Evolutionary conservation across 2,329 filamentous ascomycete species (phyloP).

Genomic region (Colletotrichum sp.): DNA sequence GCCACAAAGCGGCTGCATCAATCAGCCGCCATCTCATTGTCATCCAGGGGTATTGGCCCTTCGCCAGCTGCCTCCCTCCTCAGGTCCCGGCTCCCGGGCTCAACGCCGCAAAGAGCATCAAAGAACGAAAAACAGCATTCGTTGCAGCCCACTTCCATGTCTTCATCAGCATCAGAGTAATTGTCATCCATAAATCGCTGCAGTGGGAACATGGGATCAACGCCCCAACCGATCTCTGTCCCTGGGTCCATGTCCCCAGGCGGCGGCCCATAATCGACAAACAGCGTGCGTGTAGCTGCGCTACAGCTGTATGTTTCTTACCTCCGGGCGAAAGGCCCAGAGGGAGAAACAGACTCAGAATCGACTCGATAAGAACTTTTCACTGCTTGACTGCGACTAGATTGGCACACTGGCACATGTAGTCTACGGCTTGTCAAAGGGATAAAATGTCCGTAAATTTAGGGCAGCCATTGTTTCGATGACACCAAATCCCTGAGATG

Average conservation of each 20-base stretch:
- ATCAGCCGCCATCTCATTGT: constrained; percentile 9
- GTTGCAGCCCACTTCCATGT: neutral
- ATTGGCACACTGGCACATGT: neutral
- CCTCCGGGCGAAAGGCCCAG: neutral
- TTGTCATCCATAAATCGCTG: neutral
- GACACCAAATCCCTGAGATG: constrained; percentile 5
- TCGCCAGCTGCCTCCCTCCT: neutral
- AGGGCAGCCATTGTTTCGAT: neutral
- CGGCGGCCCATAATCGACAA: constrained; percentile 14
- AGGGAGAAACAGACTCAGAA: neutral
- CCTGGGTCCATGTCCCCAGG: constrained; percentile 2
- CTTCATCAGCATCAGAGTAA: neutral
- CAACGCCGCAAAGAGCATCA: constrained; percentile 2
- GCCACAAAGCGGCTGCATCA: neutral
- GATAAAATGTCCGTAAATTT: constrained; percentile 2
- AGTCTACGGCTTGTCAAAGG: neutral
- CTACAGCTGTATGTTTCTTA: constrained; percentile 1
- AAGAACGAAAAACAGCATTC: constrained; percentile 1
- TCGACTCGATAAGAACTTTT: neutral
- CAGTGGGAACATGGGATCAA: neutral
- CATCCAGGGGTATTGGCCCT: neutral
- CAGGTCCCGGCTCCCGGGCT: neutral
- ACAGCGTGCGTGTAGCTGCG: neutral
- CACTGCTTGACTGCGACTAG: neutral
- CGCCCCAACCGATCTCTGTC: neutral